These are phyloP conservation scores for Microcos paniculata DNA, from an alignment of 345 rosid genomes.

Conservation along the genomic window DNA sequence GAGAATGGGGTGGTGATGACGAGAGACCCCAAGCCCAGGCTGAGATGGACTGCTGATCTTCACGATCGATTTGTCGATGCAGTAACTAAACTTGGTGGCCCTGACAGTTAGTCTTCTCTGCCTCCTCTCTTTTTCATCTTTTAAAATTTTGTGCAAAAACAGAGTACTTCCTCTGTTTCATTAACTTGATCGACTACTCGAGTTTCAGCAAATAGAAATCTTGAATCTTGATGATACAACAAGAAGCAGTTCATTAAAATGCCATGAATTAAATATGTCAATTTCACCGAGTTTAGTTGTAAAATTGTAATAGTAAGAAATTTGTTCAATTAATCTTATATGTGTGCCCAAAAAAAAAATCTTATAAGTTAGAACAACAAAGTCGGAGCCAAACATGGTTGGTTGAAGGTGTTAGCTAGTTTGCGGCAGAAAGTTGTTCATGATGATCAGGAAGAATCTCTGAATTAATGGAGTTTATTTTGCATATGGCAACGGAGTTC, in stretches of 20 bases:
- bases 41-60: constrained; percentile 71
- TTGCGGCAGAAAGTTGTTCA: background rate
- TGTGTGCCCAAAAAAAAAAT: too few species aligned
- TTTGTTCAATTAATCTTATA: background rate
- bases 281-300: background rate
- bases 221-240: background rate
- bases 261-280: background rate
- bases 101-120: constrained; percentile 42
- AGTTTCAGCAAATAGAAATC: background rate
- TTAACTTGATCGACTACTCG: too few species aligned
- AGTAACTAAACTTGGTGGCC: constrained; percentile 71
- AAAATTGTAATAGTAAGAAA: background rate
- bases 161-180: background rate
- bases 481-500: background rate
- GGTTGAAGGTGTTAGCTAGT: background rate
- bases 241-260: background rate
- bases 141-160: background rate
- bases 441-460: background rate
- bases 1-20: constrained; percentile 74
- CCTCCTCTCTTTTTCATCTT: background rate
- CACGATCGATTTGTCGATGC: constrained; percentile 69
- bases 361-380: background rate
- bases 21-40: constrained; percentile 86
- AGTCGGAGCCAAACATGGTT: background rate
- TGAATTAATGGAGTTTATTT: background rate